Conservation (phyloP, 2,329 filamentous ascomycete species). For the Knufia fluminis region DNA sequence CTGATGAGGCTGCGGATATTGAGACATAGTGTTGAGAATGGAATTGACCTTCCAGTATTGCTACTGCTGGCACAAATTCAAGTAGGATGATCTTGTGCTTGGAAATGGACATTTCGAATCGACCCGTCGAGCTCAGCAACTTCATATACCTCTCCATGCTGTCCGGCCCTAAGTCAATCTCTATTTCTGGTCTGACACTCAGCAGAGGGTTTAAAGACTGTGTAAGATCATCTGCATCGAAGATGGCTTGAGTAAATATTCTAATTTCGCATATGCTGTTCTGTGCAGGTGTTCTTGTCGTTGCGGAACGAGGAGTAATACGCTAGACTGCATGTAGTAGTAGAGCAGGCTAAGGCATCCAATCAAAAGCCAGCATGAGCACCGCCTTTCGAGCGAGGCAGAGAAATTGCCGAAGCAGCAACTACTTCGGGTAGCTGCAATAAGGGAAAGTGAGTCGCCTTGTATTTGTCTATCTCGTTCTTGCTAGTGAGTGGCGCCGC, state of each 20-base stretch:
- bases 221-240: background rate
- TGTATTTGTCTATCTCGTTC: too few relatives aligned
- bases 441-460: too few relatives aligned
- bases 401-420: too few relatives aligned
- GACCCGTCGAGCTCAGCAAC: background rate
- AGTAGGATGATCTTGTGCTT: background rate
- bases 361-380: too few relatives aligned
- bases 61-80: background rate
- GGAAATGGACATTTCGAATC: background rate
- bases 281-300: background rate
- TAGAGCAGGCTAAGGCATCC: too few relatives aligned
- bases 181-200: background rate
- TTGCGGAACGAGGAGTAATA: too few relatives aligned
- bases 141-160: background rate
- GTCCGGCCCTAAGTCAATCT: background rate
- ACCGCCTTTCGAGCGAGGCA: too few relatives aligned
- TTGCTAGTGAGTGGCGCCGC: too few relatives aligned
- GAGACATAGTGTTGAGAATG: background rate
- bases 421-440: too few relatives aligned
- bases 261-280: background rate
- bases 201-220: background rate
- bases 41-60: background rate
- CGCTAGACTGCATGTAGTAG: too few relatives aligned
- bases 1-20: background rate
- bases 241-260: background rate